Evolutionary conservation across 2,329 filamentous ascomycete genomes (phyloP), one percentile per base, ranked within the genome.

Genomic region (Claviceps africana): DNA sequence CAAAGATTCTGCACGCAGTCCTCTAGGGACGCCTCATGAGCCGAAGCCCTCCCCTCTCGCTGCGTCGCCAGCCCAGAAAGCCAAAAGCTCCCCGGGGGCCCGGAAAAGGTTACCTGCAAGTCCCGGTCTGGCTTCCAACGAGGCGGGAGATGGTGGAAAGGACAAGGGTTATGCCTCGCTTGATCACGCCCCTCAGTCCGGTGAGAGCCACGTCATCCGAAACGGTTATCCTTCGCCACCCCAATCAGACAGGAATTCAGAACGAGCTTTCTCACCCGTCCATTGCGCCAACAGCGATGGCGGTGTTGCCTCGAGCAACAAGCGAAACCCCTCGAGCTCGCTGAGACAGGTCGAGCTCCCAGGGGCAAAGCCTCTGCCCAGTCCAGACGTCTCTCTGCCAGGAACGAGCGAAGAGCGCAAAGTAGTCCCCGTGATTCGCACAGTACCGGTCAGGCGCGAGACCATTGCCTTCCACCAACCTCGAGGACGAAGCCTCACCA

Each of bases 391-490:
- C 2, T 74, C 72, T 1, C 63, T 62, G 4, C 62, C 13, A 64
- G 28, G 15, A 28, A 25, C 65, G 2, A 68, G 69, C 53, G 70
- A 72, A 48, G 68, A 74, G 44, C 70, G 72, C n/a, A 47, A 21
- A 4, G 66, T 61, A 53, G 61, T 33, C 57, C 74, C 74, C 1
- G 62, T 76, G 4, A 72, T 78, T 40, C 71, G 69, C 35, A 72
- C 71, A 44, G 71, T 76, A 0, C 57, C 60, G n/a, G 73, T 75
- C 3, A 74, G 72, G 59, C 72, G 75, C 33, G 74, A 79, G 44
- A 77, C 74, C 1, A 58, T 76, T 15, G 72, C 72, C 0, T 70
- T 75, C 21, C 68, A 69, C 55, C 66, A 69, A 0, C 67, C 73
- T 2, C 67, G 70, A 21, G 67, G 72, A 37, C 67, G 68, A 46